Base-by-base conservation (phyloP, 2,329 filamentous ascomycete species). In the Diatrype stigma region DNA sequence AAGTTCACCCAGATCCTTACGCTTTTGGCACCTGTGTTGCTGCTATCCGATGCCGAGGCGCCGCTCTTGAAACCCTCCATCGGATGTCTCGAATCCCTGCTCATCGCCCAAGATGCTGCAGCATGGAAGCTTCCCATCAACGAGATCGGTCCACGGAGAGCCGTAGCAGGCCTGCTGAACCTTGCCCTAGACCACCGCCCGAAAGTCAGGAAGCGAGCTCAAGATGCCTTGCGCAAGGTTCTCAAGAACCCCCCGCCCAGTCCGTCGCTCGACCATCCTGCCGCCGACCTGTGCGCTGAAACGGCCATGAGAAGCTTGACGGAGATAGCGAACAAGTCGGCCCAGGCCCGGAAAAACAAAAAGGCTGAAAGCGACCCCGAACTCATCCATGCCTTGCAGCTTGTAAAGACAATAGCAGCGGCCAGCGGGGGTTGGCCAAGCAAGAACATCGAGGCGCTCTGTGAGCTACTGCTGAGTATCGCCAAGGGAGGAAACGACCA, bases 1-100 rank as follows among this genome's bases (percentile, higher is more conserved):
- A 96, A 97, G 70, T 99, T 99, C 74, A 87, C 89, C 26, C 89
- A 95, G 70, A 96, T 99, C 63, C 84, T 99, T 54, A 84, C 86
- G 30, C 85, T 88, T 54, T 82, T 99, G 59, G 91, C 90, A 19
- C 92, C 93, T 2, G 87, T 92, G 12, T 79, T 99, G 45, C 85
- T 89, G 49, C 79, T 89, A 58, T 77, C 84, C 42, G 88, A 94
- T 62, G 89, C 90, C 54, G 93, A 96, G 71, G 90, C 94, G 6
- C 88, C 92, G 5, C 79, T 97, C 7, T 76, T 97, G 50, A 80
- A 89, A 62, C 87, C 92, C 0, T 94, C 91, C 11, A 94, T 97
- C 63, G 94, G 94, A 62, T 96, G 90, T 66, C 79, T 99, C 37
- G 93, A 97, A 72, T 90, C 90, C n/a, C 77, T 99, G 45, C 78